Conservation (phyloP, 495 filamentous ascomycete genomes). For the Tuber melanosporum region DNA sequence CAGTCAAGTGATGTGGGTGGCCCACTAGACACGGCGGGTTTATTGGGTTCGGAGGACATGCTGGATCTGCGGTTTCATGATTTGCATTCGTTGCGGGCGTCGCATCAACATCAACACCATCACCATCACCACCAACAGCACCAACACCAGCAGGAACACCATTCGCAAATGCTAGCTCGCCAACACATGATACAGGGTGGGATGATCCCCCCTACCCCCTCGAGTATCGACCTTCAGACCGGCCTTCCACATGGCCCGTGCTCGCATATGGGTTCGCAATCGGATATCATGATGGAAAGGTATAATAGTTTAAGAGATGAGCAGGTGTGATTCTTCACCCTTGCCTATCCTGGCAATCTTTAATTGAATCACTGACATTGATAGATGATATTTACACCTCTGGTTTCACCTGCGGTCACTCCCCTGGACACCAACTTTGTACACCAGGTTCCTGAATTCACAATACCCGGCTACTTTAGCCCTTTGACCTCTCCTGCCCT, state of each 20-base stretch:
- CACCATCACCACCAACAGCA: conserved; percentile 40
- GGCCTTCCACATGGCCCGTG: conserved; percentile 55
- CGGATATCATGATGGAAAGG: conserved; percentile 60
- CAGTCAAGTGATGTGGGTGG: conserved; percentile 9
- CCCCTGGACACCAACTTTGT: conserved; percentile 79
- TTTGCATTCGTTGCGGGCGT: conserved; percentile 52
- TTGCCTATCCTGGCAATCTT: neutral
- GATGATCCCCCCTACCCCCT: conserved; percentile 85
- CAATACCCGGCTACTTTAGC: conserved; percentile 85
- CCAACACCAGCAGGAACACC: conserved; percentile 51
- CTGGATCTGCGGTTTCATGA: conserved; percentile 55
- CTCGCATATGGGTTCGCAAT: conserved; percentile 51
- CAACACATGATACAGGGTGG: conserved; percentile 44
- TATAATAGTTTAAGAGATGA: conserved; percentile 73
- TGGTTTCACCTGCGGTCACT: conserved; percentile 91
- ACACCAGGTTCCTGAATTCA: conserved; percentile 63
- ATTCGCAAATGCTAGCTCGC: conserved; percentile 42
- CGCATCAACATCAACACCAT: conserved; percentile 50
- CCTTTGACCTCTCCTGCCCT: conserved; percentile 88
- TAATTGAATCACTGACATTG: conserved; percentile 38
- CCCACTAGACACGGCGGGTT: neutral
- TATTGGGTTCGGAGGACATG: conserved; percentile 29
- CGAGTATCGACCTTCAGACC: conserved; percentile 82
- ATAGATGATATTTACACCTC: conserved; percentile 83
- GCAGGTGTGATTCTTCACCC: conserved; percentile 53